Evolutionary conservation across 2,329 filamentous ascomycete species (phyloP).

Genomic region (Paracoccidioides brasiliensis): DNA sequence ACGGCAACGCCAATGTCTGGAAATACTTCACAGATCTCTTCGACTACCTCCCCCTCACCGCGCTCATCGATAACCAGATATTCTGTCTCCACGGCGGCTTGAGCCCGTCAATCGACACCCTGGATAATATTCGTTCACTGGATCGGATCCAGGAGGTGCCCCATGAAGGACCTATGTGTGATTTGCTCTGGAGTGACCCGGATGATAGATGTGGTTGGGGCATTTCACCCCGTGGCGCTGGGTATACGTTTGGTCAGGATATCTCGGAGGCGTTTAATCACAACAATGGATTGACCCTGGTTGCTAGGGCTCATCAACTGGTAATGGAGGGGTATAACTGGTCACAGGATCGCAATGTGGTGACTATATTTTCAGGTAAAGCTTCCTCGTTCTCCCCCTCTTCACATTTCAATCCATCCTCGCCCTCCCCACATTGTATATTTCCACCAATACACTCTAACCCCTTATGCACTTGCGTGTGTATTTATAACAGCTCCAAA

Average conservation of each 20-base stretch:
- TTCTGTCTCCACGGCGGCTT: conserved; percentile 96
- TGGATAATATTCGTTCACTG: conserved; percentile 88
- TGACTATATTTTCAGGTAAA: conserved; percentile 93
- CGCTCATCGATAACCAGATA: conserved; percentile 97
- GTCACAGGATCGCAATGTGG: conserved; percentile 96
- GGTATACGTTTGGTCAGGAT: conserved; percentile 92
- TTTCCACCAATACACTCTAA: neutral
- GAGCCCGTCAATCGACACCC: conserved; percentile 87
- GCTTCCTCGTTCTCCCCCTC: conserved; percentile 7
- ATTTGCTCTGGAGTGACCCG: conserved; percentile 94
- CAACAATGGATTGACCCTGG: conserved; percentile 92
- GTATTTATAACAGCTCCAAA: conserved; percentile 52
- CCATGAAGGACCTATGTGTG: conserved; percentile 96
- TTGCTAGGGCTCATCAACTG: conserved; percentile 91
- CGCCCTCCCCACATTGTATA: neutral
- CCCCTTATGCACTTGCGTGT: neutral
- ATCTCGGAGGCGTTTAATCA: conserved; percentile 99
- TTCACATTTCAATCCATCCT: too few relatives aligned
- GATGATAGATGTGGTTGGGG: conserved; percentile 95
- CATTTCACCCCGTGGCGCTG: conserved; percentile 85
- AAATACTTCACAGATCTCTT: conserved; percentile 99
- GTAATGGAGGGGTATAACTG: conserved; percentile 99
- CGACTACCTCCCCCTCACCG: conserved; percentile 93
- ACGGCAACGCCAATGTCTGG: conserved; percentile 98
- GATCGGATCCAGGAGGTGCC: conserved; percentile 98